These are phyloP conservation scores for Hericium coralloides DNA, from an alignment of 768 basidiomycete genomes.

Conservation along the genomic window DNA sequence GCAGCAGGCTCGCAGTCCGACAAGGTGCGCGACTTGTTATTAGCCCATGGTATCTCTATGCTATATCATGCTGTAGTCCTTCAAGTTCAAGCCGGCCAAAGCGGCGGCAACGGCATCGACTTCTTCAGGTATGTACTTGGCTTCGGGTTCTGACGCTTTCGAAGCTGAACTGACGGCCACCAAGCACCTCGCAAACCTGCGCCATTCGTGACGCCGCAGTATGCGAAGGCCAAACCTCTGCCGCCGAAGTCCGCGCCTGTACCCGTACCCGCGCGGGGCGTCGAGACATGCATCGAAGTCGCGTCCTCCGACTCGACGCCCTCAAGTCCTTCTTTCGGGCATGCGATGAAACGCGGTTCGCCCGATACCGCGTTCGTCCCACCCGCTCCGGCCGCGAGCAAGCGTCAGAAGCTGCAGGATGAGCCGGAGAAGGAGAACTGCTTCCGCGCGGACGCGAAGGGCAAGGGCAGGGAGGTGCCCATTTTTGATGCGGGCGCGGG, in stretches of 20 bases:
- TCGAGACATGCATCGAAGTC: constrained; percentile 9
- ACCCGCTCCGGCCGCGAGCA: neutral
- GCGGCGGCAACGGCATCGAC: neutral
- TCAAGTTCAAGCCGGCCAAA: constrained; percentile 16
- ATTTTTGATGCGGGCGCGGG: neutral
- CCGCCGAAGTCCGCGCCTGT: neutral
- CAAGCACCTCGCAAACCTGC: neutral
- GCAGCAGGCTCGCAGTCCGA: constrained; percentile 2
- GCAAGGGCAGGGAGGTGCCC: neutral
- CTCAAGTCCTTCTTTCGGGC: neutral
- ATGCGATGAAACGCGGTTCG: neutral
- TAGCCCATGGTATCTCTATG: neutral
- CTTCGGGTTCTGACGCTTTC: neutral
- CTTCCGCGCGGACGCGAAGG: neutral
- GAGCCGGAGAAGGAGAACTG: neutral
- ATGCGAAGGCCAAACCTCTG: constrained; percentile 7
- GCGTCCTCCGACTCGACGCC: constrained; percentile 2
- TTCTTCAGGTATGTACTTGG: neutral
- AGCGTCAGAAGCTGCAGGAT: neutral
- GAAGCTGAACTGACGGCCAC: neutral
- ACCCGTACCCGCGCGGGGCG: neutral
- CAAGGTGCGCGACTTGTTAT: constrained; percentile 1
- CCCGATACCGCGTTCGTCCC: neutral
- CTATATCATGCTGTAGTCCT: neutral
- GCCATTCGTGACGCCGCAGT: constrained; percentile 5